phyloP scores from a whole-genome alignment of 805 yeast genomes.

The Candida fluviatilis region DNA sequence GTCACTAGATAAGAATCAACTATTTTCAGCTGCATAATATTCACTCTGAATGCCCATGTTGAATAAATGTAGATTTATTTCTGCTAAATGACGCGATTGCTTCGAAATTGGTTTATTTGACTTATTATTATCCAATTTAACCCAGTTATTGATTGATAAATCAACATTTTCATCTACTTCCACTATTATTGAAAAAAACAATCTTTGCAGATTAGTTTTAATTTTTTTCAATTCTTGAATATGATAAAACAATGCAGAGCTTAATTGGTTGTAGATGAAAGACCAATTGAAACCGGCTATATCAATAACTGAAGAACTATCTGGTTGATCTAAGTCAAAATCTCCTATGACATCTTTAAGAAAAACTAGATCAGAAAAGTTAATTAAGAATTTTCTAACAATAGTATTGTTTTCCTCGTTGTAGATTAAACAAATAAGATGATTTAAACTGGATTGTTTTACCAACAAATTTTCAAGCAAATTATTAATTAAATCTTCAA shows the following conservation, averaged over 20 bases:
- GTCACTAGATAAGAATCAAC: too few relatives aligned
- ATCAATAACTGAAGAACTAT: conserved; percentile 15
- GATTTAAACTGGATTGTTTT: conserved; percentile 20
- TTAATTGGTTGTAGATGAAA: conserved; percentile 28
- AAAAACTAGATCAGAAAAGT: conserved; percentile 24
- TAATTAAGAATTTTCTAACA: conserved; percentile 35
- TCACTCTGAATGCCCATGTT: conserved; percentile 30
- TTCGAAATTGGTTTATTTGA: background rate
- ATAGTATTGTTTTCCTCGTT: conserved; percentile 23
- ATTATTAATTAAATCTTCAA: conserved; percentile 32
- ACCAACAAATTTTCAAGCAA: conserved; percentile 15
- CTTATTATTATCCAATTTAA: conserved; percentile 10
- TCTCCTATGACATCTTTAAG: conserved; percentile 12
- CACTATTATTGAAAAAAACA: conserved; percentile 16
- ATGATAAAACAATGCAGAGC: conserved; percentile 27
- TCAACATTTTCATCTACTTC: conserved; percentile 21
- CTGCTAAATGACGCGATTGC: conserved; percentile 15
- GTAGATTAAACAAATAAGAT: conserved; percentile 35
- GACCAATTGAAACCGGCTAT: conserved; percentile 28
- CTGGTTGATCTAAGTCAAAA: conserved; percentile 3
- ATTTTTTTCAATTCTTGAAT: conserved; percentile 24
- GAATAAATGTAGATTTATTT: conserved; percentile 22
- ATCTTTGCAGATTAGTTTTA: conserved; percentile 6
- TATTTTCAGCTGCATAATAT: conserved; percentile 9
- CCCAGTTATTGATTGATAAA: conserved; percentile 21